Evolutionary conservation across 805 yeast species (phyloP).

Genomic region (Wickerhamomyces alni): DNA sequence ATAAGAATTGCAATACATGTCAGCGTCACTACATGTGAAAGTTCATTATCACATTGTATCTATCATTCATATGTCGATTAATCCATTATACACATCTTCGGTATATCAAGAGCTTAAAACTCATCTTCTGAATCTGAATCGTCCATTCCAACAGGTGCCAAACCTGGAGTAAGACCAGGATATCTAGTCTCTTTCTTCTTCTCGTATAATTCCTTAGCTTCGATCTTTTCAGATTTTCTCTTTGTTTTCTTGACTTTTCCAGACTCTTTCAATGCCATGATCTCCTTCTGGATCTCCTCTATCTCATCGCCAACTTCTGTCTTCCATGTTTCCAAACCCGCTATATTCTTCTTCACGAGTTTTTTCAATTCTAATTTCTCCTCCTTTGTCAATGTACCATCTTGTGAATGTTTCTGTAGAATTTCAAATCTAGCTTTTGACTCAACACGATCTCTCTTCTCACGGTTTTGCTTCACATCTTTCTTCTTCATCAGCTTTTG

Average conservation of each 20-base stretch:
- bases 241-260: constrained; percentile 27
- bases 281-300: constrained; percentile 33
- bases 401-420: constrained; percentile 26
- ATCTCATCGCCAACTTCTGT: constrained; percentile 35
- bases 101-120: too few species aligned
- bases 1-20: too few species aligned
- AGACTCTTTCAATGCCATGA: constrained; percentile 35
- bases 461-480: constrained; percentile 13
- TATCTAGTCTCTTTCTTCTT: constrained; percentile 23
- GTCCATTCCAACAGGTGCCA: constrained; percentile 72
- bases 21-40: too few species aligned
- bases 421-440: constrained; percentile 28
- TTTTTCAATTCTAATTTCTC: constrained; percentile 30
- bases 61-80: too few species aligned
- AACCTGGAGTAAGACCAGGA: constrained; percentile 76
- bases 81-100: too few species aligned
- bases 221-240: constrained; percentile 18
- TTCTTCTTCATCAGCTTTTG: constrained; percentile 26
- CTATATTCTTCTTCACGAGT: constrained; percentile 31
- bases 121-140: constrained; percentile 42
- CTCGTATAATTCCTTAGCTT: constrained; percentile 25
- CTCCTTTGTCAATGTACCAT: constrained; percentile 25
- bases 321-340: constrained; percentile 36
- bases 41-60: too few species aligned
- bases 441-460: constrained; percentile 20